Evolutionary conservation across 257 asterid genomes (phyloP).

Genomic region (Petrea volubilis): DNA sequence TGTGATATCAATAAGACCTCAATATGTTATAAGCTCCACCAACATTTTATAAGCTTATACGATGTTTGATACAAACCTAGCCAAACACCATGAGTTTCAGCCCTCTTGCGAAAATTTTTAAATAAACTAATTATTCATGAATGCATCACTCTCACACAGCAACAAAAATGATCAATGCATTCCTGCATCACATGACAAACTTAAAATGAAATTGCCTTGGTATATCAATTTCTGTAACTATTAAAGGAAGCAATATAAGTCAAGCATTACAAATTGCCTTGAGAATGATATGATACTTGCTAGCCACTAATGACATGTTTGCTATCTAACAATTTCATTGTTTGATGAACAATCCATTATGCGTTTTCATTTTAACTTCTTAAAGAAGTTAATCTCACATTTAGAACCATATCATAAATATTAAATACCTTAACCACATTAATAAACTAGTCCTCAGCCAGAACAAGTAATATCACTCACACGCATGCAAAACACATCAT

Average conservation of each 20-base stretch:
- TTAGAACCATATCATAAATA: not conserved
- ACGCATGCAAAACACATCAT: not conserved
- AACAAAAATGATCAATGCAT: not conserved
- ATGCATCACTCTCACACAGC: not conserved
- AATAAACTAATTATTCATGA: not conserved
- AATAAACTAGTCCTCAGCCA: not conserved
- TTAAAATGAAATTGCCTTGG: not conserved
- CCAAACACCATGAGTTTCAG: not conserved
- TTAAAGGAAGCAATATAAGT: not conserved
- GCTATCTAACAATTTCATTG: conserved; percentile 1
- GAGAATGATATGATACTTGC: not conserved
- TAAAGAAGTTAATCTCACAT: not conserved
- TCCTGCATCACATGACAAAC: not conserved
- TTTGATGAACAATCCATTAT: not conserved
- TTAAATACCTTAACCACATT: not conserved
- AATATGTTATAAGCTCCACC: not conserved
- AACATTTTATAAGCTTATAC: not conserved
- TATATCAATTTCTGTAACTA: not conserved
- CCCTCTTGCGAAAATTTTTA: not conserved
- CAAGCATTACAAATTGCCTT: not conserved
- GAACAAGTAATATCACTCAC: not conserved
- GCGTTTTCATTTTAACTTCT: not conserved
- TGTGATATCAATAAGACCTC: not conserved
- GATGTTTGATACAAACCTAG: not conserved
- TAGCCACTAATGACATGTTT: not conserved